Evolutionary conservation across 768 basidiomycete genomes (phyloP), one percentile per base, ranked within the genome.

Genomic region (Amylocystis lapponica): DNA sequence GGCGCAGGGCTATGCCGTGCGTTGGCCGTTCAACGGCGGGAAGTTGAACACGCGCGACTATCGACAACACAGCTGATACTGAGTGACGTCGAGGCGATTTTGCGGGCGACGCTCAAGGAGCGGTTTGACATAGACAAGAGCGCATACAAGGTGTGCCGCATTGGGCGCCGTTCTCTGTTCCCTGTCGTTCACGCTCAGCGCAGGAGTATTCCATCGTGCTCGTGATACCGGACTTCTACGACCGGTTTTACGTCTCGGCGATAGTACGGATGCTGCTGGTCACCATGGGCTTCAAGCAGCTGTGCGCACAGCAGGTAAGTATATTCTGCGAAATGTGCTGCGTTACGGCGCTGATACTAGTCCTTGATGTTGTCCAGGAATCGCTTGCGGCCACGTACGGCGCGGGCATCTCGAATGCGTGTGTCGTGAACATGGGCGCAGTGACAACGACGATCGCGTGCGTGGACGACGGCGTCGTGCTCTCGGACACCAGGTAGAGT

Each of bases 391-490:
- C 94, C 3, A 91, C 91, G 1, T 97, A 94, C 59, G 94, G 94
- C 17, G 93, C 95, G 6, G 95, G 95, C 6, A 82, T 98, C 39
- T 90, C 90, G 0, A 86, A 82, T 54, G 96, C 94, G 10, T 98
- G 96, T 56, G 89, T 99, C 4, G 87, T 99, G 27, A 91, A 99
- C 60, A 83, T 98, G 39, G 96, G 96, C 3, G 87, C 95, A 11
- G 74, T 70, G 13, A 78, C 74, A 43, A 92, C 89, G 2, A 90
- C 78, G 46, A 78, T 99, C 31, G 81, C 93, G 0, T 97, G 94
- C 57, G 86, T 98, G 2, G 96, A 98, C 45, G 96, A 99, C 54
- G 96, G 96, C 2, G 59, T 93, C 38, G 77, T 99, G 17, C 66
- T 93, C 22, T 59, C 83, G 4, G 96, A 99, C 53, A 91, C 92